Evolutionary conservation across 2,329 filamentous ascomycete genomes (phyloP), one percentile per base, ranked within the genome.

Genomic region (Camptophora hylomeconis): DNA sequence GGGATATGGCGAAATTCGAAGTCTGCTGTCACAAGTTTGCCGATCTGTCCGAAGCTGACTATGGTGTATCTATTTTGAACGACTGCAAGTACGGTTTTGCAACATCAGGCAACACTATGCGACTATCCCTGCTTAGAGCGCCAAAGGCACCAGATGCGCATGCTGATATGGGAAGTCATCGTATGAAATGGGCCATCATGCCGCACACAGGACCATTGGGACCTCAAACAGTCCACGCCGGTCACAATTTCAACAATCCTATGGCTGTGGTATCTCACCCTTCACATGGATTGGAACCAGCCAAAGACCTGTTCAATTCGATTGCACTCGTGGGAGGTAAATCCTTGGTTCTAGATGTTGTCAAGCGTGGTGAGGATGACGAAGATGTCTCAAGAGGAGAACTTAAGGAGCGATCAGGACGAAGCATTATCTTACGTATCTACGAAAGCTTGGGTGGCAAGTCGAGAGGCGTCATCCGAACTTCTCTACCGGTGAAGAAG

Each of bases 1-100:
- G 84, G 84, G 84, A 93, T 49, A 92, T 92, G 84, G 86, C 86
- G 48, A 93, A 93, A 48, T 94, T 94, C 45, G 86, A 94, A 60
- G 86, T 94, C 28, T 93, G 84, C 65, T 87, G 80, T 52, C 86
- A 94, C 61, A 87, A 86, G 51, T 94, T 82, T 63, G 86, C 86
- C 7, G 86, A 94, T 53, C 61, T 94, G 15, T 87, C 80, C 0
- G 86, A 94, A 54, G 66, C 80, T 47, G 78, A 76, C 30, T 93
- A 92, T 45, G 86, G 86, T 39, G 83, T 95, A 5, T 87, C 81
- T 2, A 80, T 95, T 38, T 67, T 95, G 35, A 95, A 95, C 49
- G 86, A 95, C 54, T 82, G 75, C 59, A 94, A 94, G 54, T 95
- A 93, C 50, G 87, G 87, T 11, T 95, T 95, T 50, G 87, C 87